Evolutionary conservation across 2,329 filamentous ascomycete species (phyloP).

Genomic region (Arthrinium phaeospermum): DNA sequence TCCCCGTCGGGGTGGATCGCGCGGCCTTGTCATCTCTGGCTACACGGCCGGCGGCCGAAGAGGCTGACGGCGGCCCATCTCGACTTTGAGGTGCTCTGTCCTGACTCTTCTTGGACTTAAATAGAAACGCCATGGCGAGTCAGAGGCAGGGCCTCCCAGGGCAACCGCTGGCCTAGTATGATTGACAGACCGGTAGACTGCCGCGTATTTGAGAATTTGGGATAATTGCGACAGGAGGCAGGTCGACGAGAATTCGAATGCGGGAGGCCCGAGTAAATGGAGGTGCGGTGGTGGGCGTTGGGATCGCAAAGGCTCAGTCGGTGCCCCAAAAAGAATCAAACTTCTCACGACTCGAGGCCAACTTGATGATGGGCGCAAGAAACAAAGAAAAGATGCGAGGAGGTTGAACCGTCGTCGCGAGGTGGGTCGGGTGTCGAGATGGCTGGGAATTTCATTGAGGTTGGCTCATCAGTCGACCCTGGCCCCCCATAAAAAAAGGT

Average conservation of each 20-base stretch:
- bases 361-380: slow-evolving; percentile 7
- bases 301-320: slow-evolving; percentile 3
- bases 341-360: slow-evolving; percentile 3
- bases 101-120: slow-evolving; percentile 81
- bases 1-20: slow-evolving; percentile 77
- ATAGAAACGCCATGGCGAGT: slow-evolving; percentile 76
- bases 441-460: slow-evolving; percentile 19
- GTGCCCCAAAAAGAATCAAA: not conserved
- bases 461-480: slow-evolving; percentile 16
- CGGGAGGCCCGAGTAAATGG: not conserved
- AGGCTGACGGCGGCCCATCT: slow-evolving; percentile 57
- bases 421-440: slow-evolving; percentile 16
- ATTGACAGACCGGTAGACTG: not conserved
- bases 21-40: slow-evolving; percentile 63
- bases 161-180: slow-evolving; percentile 8
- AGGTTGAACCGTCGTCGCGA: slow-evolving; percentile 17
- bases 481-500: slow-evolving; percentile 7
- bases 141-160: slow-evolving; percentile 17
- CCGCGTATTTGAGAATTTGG: not conserved
- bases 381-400: slow-evolving; percentile 14
- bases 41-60: slow-evolving; percentile 53
- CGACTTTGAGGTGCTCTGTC: slow-evolving; percentile 63
- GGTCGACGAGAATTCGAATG: slow-evolving; percentile 1
- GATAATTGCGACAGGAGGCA: slow-evolving; percentile 13
- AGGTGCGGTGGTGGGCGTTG: not conserved